These are phyloP conservation scores for Collybia nuda DNA, from an alignment of 768 basidiomycete genomes.

Conservation along the genomic window DNA sequence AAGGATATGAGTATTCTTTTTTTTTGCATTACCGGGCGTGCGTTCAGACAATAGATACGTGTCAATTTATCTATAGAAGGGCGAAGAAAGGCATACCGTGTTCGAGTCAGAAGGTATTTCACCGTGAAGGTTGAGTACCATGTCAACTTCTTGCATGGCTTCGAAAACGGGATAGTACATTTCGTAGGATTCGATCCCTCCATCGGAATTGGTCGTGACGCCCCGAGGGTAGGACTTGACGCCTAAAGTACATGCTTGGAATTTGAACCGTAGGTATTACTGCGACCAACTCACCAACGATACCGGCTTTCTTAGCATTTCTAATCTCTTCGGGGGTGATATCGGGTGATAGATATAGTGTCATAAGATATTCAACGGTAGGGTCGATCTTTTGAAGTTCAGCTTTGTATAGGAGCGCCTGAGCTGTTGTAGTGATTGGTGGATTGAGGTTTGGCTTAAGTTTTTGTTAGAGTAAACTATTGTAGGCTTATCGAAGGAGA, in stretches of 20 bases:
- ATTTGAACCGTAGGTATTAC: constrained; percentile 15
- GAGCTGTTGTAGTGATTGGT: constrained; percentile 79
- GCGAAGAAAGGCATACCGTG: constrained; percentile 40
- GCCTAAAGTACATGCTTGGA: constrained; percentile 32
- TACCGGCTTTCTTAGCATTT: constrained; percentile 83
- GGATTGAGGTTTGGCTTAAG: constrained; percentile 90
- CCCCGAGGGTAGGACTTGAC: constrained; percentile 98
- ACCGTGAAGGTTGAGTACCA: constrained; percentile 97
- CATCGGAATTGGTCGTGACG: constrained; percentile 95
- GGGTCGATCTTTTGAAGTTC: constrained; percentile 75
- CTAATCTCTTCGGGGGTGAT: constrained; percentile 89
- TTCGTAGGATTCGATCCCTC: constrained; percentile 95
- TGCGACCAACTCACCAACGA: constrained; percentile 49
- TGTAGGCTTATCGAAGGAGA: not conserved
- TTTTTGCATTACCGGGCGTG: not conserved
- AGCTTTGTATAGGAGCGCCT: constrained; percentile 79
- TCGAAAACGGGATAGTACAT: constrained; percentile 91
- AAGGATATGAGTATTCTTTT: constrained; percentile 84
- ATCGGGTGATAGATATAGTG: constrained; percentile 89
- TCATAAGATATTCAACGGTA: constrained; percentile 87
- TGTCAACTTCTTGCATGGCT: constrained; percentile 89
- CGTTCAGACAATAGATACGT: not conserved
- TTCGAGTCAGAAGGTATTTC: constrained; percentile 88
- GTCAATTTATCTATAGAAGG: not conserved
- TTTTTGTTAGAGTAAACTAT: constrained; percentile 10